These are phyloP conservation scores for Trametes elegans DNA, from an alignment of 768 basidiomycete species.

Conservation along the genomic window DNA sequence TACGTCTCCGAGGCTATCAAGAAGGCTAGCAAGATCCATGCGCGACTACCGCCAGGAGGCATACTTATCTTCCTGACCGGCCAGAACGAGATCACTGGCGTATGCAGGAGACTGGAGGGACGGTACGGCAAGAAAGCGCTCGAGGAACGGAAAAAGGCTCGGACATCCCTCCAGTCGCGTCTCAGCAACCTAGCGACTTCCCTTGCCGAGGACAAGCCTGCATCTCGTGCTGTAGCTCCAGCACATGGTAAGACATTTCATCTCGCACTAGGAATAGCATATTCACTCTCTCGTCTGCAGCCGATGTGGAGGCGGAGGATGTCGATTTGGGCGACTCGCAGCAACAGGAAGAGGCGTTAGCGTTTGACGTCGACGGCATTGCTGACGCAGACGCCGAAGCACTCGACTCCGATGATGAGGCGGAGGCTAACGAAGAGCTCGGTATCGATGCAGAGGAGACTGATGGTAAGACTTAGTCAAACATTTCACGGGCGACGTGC, in stretches of 20 bases:
- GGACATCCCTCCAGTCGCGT: conserved; percentile 11
- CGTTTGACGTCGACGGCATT: conserved; percentile 70
- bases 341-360: conserved; percentile 45
- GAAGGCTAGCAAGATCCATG: conserved; percentile 90
- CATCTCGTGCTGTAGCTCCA: conserved; percentile 32
- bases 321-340: conserved; percentile 58
- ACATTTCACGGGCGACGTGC: not conserved
- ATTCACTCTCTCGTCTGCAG: conserved; percentile 33
- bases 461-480: conserved; percentile 46
- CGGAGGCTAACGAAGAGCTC: conserved; percentile 50
- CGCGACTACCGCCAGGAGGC: conserved; percentile 88
- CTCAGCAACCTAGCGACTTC: conserved; percentile 3
- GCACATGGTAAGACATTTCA: conserved; percentile 43
- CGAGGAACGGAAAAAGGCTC: conserved; percentile 45
- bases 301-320: conserved; percentile 80
- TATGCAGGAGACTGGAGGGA: conserved; percentile 79
- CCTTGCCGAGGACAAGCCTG: conserved; percentile 7
- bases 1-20: conserved; percentile 89
- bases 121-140: conserved; percentile 70
- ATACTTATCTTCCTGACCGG: conserved; percentile 94
- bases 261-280: not conserved
- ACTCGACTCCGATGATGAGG: conserved; percentile 71
- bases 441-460: conserved; percentile 63
- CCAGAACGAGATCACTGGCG: conserved; percentile 88
- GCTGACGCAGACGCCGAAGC: conserved; percentile 73